Conservation (phyloP, 2,329 filamentous ascomycete species). For the Mycosphaerella sp. region DNA sequence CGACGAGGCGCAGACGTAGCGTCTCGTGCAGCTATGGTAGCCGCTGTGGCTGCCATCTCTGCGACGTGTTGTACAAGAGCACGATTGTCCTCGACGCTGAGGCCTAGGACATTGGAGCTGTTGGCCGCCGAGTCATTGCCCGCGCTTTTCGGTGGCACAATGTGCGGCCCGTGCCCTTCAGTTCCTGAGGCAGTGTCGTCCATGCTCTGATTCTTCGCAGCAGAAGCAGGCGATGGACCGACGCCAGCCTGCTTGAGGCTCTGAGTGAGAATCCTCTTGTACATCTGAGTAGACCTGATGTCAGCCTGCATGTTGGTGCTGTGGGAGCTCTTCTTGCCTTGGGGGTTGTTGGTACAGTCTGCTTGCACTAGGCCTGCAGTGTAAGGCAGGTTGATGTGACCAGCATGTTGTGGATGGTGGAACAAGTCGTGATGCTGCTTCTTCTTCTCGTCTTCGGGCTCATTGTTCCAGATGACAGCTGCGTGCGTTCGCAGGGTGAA, state of each 20-base stretch:
- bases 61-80: constrained; percentile 78
- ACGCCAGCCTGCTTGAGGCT: constrained; percentile 79
- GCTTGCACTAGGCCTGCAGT: constrained; percentile 18
- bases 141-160: constrained; percentile 65
- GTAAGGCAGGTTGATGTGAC: constrained; percentile 18
- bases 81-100: constrained; percentile 77
- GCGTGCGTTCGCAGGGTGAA: constrained; percentile 95
- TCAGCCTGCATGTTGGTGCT: constrained; percentile 47
- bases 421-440: constrained; percentile 11
- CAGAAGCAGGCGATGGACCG: constrained; percentile 46
- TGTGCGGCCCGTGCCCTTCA: constrained; percentile 54
- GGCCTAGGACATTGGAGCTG: constrained; percentile 51
- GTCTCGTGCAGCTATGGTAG: constrained; percentile 78
- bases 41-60: constrained; percentile 88
- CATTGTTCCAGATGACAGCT: constrained; percentile 91
- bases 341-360: constrained; percentile 5
- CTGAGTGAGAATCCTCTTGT: constrained; percentile 88
- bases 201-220: constrained; percentile 18
- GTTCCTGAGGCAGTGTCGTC: constrained; percentile 15
- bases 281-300: constrained; percentile 80
- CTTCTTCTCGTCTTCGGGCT: constrained; percentile 51
- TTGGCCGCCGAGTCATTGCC: constrained; percentile 42
- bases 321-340: constrained; percentile 13
- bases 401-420: constrained; percentile 11
- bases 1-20: constrained; percentile 51